Percentiles rank a stretch among this genome's conserved stretches.
Evolutionary conservation across 257 asterid species (phyloP).

Genomic region (Solanum chilense): DNA sequence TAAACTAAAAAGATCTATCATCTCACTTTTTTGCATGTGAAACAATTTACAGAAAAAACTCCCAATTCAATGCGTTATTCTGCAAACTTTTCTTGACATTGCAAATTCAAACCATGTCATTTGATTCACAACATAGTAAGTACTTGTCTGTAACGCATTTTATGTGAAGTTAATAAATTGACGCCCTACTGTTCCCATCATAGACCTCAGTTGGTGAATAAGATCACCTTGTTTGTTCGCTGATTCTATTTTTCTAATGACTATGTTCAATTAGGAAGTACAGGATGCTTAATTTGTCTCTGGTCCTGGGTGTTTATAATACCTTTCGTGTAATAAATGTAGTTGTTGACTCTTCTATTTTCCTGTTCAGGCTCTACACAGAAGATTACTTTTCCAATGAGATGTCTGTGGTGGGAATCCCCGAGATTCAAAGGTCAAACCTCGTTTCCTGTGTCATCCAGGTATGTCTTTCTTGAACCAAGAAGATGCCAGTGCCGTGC

Average conservation of each 20-base stretch:
- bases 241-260: neutral
- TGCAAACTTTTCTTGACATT: neutral
- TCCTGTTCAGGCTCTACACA: constrained; percentile 66
- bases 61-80: neutral
- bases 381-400: constrained; percentile 73
- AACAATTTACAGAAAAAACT: neutral
- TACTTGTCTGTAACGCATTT: neutral
- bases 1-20: neutral
- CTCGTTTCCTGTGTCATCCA: constrained; percentile 87
- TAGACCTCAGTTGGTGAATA: neutral
- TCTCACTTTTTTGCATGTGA: neutral
- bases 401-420: constrained; percentile 79
- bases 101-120: neutral
- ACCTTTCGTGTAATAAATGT: neutral
- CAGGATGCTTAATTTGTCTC: neutral
- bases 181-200: neutral
- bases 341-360: neutral
- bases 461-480: constrained; percentile 29
- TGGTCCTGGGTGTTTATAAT: neutral
- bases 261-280: neutral
- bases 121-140: neutral
- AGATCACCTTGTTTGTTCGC: neutral
- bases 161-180: neutral
- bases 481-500: neutral
- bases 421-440: constrained; percentile 96